Base-by-base conservation (phyloP, 2,329 filamentous ascomycete genomes). In the Aspergillaceae sp. region DNA sequence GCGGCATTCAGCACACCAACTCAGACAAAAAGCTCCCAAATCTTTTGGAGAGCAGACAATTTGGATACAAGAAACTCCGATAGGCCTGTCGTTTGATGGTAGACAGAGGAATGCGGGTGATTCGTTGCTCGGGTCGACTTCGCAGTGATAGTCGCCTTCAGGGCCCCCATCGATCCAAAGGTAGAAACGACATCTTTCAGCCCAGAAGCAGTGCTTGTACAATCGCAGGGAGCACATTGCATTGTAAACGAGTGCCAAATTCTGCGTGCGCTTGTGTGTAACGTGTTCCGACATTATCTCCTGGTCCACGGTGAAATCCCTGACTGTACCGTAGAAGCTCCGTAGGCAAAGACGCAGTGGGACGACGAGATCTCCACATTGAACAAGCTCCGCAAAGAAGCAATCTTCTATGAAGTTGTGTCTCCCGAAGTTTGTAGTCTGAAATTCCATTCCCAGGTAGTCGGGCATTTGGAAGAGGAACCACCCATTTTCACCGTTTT, bases 141-240 rank as follows among this genome's bases (percentile, higher is more conserved):
- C 43, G 41, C 51, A 55, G 9, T 45, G 44, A 34, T 56, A 65
- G 6, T 46, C 47, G 6, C 59, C 57, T 1, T 57, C 52, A 11
- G 61, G 63, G 1, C 62, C 63, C 5, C 62, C 63, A 35, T 64
- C 51, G 9, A 66, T 32, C 32, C 54, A 46, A 29, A 66, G 42
- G 11, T 43, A 41, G 32, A 65, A 53, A n/a, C 54, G 56, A 40
- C 63, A 66, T 42, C 51, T 55, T 33, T 65, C 55, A 5, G 60
- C 50, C 54, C 57, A 64, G 35, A 65, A 58, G 32, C 49, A 53
- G 33, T 56, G 57, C 28, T 62, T 55, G 33, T 59, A 49, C 11
- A 62, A 50, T 11, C 50, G 52, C 29, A 66, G 36, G 0, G 56
- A 61, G 44, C 62, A 66, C 7, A 60, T 42, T 3, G 60, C 60